Evolutionary conservation across 345 rosid species (phyloP).

Genomic region (Ceriops zippeliana): DNA sequence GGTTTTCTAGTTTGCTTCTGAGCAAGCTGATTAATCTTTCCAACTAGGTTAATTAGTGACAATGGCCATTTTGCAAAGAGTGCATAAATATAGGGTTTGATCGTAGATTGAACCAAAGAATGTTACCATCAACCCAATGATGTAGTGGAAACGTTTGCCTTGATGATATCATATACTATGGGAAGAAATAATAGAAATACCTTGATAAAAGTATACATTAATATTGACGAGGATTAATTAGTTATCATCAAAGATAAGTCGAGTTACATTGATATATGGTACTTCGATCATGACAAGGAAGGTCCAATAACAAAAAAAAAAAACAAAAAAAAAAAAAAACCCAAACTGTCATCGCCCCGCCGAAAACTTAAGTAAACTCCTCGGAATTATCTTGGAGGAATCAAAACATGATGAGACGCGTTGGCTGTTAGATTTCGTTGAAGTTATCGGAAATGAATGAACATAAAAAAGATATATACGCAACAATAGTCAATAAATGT

Average conservation of each 20-base stretch:
- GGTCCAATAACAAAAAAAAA: too few relatives aligned
- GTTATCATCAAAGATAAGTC: too few relatives aligned
- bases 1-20: too few relatives aligned
- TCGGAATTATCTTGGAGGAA: background rate
- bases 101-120: background rate
- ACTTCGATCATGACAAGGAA: background rate
- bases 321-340: too few relatives aligned
- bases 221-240: too few relatives aligned
- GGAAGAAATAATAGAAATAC: background rate
- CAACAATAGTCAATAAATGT: too few relatives aligned
- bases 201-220: background rate
- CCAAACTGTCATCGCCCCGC: constrained; percentile 5
- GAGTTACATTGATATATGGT: constrained; percentile 4
- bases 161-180: constrained; percentile 4
- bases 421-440: too few relatives aligned
- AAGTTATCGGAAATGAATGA: too few relatives aligned
- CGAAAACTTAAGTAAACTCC: background rate
- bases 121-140: background rate
- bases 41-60: background rate
- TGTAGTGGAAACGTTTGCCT: constrained; percentile 1
- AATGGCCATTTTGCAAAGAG: background rate
- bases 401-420: too few relatives aligned
- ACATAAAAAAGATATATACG: too few relatives aligned
- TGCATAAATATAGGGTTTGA: background rate
- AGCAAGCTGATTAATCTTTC: too few relatives aligned